Evolutionary conservation across 2,329 filamentous ascomycete species (phyloP), one percentile per base, ranked within the genome.

Genomic region (Ophiostoma sp.): DNA sequence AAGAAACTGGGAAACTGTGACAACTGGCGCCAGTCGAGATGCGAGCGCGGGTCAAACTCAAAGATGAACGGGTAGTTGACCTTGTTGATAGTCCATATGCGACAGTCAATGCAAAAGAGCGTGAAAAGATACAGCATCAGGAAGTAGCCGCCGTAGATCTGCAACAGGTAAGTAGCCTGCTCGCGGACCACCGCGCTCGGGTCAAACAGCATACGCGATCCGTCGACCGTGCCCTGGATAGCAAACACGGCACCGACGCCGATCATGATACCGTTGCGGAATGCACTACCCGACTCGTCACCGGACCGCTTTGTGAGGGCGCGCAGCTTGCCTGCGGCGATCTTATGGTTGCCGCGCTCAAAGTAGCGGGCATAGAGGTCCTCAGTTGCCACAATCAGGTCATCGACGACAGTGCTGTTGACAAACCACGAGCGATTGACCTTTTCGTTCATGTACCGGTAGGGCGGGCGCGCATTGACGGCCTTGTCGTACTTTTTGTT

Each of bases 401-500:
- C 86, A 74, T 98, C 94, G 0, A 96, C 82, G 2, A 92, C 84
- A 71, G 96, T 91, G 77, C 93, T 97, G 77, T 92, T 90, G 57
- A 97, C 94, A 76, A 99, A 99, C 85, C 92, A 93, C 1, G 94
- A 87, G 73, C 90, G 89, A 81, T 92, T 94, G 75, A 99, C 93
- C 77, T 94, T 94, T 75, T 97, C 94, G 41, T 89, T 90, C 86
- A 97, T 91, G 79, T 94, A 98, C 36, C 90, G 87, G 76, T 91
- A 86, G 0, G 90, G 86, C 0, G 92, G 92, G 13, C 90, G 86
- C 57, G 93, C 90, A 75, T 93, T 87, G 70, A 93, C 88, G 1
- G 90, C 88, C 81, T 98, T 99, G 83, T 98, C 94, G 78, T 96
- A 98, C 80, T 99, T 99, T 79, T 99, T 99, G 80, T 96, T 97